phyloP scores from a whole-genome alignment of 768 basidiomycete genomes.

The Leucocoprinus birnbaumii region DNA sequence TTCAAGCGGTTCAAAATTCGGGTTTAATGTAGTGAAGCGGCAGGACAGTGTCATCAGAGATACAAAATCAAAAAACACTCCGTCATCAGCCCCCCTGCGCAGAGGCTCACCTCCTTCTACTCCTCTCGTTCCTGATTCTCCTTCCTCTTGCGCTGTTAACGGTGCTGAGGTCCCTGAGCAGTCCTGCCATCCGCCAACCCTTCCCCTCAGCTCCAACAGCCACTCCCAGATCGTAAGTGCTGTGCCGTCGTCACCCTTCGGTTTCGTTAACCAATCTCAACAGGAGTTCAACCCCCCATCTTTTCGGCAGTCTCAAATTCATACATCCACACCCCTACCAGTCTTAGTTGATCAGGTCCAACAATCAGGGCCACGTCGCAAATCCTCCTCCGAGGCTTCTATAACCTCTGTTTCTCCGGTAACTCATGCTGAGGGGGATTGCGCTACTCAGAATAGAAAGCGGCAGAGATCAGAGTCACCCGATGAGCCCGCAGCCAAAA shows the following conservation, averaged over 20 bases:
- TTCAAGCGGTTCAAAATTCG: not conserved
- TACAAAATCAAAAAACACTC: not conserved
- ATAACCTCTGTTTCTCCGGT: not conserved
- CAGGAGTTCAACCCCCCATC: conserved; percentile 54
- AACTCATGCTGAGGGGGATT: not conserved
- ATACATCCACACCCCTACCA: conserved; percentile 48
- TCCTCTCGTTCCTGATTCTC: not conserved
- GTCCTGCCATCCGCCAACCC: not conserved
- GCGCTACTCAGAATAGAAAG: not conserved
- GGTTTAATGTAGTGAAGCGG: conserved; percentile 5
- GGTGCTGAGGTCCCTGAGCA: not conserved
- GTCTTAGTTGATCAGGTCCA: not conserved
- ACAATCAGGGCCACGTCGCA: not conserved
- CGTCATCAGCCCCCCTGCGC: too few relatives aligned
- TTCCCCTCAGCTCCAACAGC: not conserved
- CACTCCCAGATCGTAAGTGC: not conserved
- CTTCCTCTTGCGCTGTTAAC: not conserved
- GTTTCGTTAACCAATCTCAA: not conserved
- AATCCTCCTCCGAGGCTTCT: not conserved
- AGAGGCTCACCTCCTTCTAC: not conserved
- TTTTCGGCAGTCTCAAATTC: conserved; percentile 46
- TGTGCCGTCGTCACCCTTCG: too few relatives aligned
- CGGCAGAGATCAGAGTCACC: conserved; percentile 1
- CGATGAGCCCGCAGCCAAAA: not conserved
- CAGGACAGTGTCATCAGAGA: not conserved